These are phyloP conservation scores for Chrysopogon serrulatus DNA, from an alignment of 176 grass and related monocot species.

Conservation along the genomic window DNA sequence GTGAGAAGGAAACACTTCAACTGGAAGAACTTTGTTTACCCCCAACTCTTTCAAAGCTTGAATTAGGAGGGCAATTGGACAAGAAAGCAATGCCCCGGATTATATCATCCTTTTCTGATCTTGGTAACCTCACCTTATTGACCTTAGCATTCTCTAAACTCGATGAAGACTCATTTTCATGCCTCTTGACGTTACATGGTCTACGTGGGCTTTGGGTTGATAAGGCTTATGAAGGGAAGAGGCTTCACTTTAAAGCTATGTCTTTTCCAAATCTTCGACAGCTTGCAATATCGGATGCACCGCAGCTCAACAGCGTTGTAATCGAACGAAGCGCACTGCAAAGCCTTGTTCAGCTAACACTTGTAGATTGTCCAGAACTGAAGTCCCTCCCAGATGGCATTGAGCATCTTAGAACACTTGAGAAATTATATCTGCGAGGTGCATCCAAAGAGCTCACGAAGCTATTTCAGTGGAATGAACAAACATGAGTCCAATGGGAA, in stretches of 20 bases:
- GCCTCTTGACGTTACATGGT: neutral
- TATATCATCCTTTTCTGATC: neutral
- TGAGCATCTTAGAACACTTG: neutral
- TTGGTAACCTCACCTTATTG: neutral
- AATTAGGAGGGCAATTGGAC: neutral
- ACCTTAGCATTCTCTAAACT: constrained; percentile 4
- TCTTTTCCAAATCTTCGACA: neutral
- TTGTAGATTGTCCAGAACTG: neutral
- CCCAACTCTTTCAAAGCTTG: neutral
- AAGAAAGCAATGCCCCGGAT: constrained; percentile 21
- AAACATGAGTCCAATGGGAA: neutral
- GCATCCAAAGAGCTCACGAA: neutral
- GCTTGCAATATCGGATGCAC: neutral
- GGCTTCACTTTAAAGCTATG: neutral
- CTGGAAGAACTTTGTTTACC: constrained; percentile 14
- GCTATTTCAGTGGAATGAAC: neutral
- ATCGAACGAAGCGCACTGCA: constrained; percentile 26
- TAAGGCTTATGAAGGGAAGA: constrained; percentile 35
- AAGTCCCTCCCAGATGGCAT: constrained; percentile 29
- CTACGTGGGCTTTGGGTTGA: neutral
- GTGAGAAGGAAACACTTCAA: constrained; percentile 5
- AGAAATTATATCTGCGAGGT: neutral
- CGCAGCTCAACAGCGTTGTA: neutral
- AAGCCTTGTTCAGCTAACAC: constrained; percentile 4
- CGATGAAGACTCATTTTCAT: constrained; percentile 28